A percentile compares a stretch with the other conserved stretches of the same genome.
Conservation (phyloP, 139 green algal genomes). For the Edaphochlamys debaryana region DNA sequence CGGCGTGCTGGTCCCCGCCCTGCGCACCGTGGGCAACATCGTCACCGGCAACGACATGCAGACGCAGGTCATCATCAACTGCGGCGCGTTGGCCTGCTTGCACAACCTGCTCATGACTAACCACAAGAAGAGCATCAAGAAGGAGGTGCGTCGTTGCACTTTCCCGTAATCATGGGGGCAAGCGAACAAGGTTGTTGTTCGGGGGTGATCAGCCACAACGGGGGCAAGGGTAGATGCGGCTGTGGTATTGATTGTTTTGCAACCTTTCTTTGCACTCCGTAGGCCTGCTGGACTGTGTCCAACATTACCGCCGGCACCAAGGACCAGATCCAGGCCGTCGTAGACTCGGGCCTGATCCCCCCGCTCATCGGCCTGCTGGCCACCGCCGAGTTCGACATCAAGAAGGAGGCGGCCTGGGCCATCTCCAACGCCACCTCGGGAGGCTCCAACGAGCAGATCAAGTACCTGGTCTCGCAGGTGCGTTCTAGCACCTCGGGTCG, state of each 20-base stretch:
- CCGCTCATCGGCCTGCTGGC: slow-evolving; percentile 91
- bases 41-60: slow-evolving; percentile 98
- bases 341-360: slow-evolving; percentile 91
- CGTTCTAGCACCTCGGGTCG: neutral
- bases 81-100: slow-evolving; percentile 93
- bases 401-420: slow-evolving; percentile 99
- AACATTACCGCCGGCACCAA: slow-evolving; percentile 99
- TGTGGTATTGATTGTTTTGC: too few species aligned
- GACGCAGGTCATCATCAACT: slow-evolving; percentile 99
- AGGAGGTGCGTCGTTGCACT: slow-evolving; percentile 86
- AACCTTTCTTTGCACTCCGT: neutral
- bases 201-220: too few species aligned
- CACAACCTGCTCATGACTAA: slow-evolving; percentile 90
- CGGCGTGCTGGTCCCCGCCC: slow-evolving; percentile 94
- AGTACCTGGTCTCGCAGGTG: slow-evolving; percentile 82
- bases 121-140: slow-evolving; percentile 99
- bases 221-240: too few species aligned
- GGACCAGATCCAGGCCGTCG: slow-evolving; percentile 97
- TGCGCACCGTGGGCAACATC: slow-evolving; percentile 99
- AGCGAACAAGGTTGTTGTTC: too few species aligned
- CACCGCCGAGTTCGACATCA: slow-evolving; percentile 99
- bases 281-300: slow-evolving; percentile 98
- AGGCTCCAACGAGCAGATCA: slow-evolving; percentile 86
- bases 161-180: neutral
- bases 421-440: slow-evolving; percentile 98